Base-by-base conservation (phyloP, 176 grass and related monocot genomes). In the Rhipidocladum racemiflorum region DNA sequence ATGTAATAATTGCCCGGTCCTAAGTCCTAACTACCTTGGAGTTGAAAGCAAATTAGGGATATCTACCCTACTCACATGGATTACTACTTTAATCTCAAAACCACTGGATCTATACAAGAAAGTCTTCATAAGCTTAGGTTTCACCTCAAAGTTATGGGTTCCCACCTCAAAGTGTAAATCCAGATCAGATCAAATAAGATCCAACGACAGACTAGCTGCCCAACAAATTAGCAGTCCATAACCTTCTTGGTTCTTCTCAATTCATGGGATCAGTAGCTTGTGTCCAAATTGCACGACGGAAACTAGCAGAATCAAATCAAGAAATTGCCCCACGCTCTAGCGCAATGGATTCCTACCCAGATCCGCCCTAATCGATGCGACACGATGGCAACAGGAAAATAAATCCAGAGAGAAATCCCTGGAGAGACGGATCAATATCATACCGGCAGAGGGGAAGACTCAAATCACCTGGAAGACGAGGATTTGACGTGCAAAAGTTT, bases 401-500 rank as follows among this genome's bases (percentile, higher is more conserved):
- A 49, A 18, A 62, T 50, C 68, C 24, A 13, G 28, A 48, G 42
- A 49, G 62, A n/a, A 72, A 45, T 34, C 23, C 27, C 24, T 0
- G 24, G 5, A 4, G 79, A 45, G 79, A 57, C 20, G 28, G 54
- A 82, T 82, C 80, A 56, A 27, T n/a, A 1, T 16, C 70, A 35
- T 82, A 82, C 80, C 80, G 48, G 80, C 28, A 28, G 39, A 25
- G 55, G 70, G 80, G 55, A 29, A 43, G 68, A 72, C 67, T 60
- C 10, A 38, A 70, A 60, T 30, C 79, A 61, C 53, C 39, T 11
- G 40, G 80, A 32, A 24, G 78, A 56, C 17, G 78, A 60, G 77
- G 77, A 40, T 82, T 48, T 40, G 68, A 54, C 63, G 68, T 68
- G 68, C 55, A 49, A 73, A 82, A 49, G 28, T 36, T 29, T 63